These are phyloP conservation scores for Hyphodiscus hymeniophilus DNA, from an alignment of 495 filamentous ascomycete genomes.

Conservation along the genomic window DNA sequence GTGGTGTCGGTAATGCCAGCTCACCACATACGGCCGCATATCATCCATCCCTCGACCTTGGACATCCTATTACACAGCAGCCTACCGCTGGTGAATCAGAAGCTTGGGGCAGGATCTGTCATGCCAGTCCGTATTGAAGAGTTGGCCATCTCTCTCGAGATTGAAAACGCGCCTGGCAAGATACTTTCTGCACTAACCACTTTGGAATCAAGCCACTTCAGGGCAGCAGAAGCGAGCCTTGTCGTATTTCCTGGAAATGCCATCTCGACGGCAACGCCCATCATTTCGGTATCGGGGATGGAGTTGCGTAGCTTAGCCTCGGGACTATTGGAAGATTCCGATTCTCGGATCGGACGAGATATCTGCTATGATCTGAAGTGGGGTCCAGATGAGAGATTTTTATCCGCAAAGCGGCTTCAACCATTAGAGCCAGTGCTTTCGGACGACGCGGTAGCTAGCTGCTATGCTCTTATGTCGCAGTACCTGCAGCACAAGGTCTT, in stretches of 20 bases:
- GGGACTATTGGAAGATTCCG: not conserved
- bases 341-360: not conserved
- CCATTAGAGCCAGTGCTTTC: not conserved
- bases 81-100: not conserved
- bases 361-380: not conserved
- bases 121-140: slow-evolving; percentile 8
- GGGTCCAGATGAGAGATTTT: not conserved
- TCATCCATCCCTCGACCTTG: slow-evolving; percentile 6
- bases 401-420: not conserved
- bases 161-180: not conserved
- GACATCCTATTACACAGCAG: slow-evolving; percentile 2
- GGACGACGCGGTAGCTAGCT: not conserved
- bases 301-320: not conserved
- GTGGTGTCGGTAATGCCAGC: slow-evolving; percentile 1
- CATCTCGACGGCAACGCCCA: not conserved
- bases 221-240: not conserved
- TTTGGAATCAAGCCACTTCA: not conserved
- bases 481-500: not conserved
- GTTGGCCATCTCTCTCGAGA: not conserved
- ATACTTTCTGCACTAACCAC: not conserved
- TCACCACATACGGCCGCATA: not conserved
- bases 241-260: not conserved
- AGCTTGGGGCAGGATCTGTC: not conserved
- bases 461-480: not conserved
- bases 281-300: not conserved